Conservation (phyloP, 441 rosid species). For the Rhodomyrtus psidioides region DNA sequence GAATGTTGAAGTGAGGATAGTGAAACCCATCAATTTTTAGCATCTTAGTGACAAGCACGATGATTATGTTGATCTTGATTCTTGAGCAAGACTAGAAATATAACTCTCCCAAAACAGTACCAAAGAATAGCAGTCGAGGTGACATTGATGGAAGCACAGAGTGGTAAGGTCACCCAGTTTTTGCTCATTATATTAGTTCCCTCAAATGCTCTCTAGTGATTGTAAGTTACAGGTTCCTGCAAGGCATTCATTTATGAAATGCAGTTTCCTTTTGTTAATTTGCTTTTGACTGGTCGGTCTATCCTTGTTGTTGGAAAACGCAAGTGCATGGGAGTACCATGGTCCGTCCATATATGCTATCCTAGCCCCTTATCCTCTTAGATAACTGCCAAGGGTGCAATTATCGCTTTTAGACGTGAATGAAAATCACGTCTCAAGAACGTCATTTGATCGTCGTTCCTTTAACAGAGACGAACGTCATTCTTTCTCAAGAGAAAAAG, state of each 20-base stretch:
- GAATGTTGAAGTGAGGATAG: not conserved
- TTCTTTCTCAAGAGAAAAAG: too few species aligned
- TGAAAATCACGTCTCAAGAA: too few species aligned
- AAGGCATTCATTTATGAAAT: not conserved
- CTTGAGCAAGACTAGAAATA: not conserved
- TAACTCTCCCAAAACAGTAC: not conserved
- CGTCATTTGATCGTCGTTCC: too few species aligned
- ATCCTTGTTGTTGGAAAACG: too few species aligned
- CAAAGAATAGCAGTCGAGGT: not conserved
- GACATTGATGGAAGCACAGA: not conserved
- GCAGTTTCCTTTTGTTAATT: not conserved
- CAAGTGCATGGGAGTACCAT: too few species aligned
- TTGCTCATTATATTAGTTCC: not conserved
- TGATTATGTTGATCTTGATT: not conserved
- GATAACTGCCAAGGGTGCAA: too few species aligned
- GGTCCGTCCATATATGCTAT: too few species aligned
- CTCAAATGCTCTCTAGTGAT: not conserved
- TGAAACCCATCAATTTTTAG: not conserved
- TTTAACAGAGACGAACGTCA: too few species aligned
- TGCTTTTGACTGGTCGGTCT: not conserved
- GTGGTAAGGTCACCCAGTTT: not conserved
- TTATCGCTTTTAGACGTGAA: too few species aligned
- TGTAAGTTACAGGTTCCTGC: not conserved
- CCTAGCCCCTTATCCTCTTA: too few species aligned
- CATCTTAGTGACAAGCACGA: not conserved